Base-by-base conservation (phyloP, 169 alveolate genomes). In the Fabrea salina region DNA sequence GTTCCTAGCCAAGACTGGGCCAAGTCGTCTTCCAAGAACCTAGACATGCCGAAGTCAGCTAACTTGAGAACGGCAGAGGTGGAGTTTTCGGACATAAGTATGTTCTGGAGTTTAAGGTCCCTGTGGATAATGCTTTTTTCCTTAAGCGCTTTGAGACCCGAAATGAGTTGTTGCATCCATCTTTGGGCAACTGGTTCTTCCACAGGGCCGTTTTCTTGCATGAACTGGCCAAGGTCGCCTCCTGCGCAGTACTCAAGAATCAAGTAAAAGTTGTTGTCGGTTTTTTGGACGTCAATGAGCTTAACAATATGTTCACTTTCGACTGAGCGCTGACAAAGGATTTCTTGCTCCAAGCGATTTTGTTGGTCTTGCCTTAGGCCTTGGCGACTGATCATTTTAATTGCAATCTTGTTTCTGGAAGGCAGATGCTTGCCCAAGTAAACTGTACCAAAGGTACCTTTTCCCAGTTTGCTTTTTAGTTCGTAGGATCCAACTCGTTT, bases 41-140 rank as follows among this genome's bases (percentile, higher is more conserved):
- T 81, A 35, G 93, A 89, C 75, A 89, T 82, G 2, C 95, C 95
- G 56, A 91, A 91, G 58, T 91, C 95, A 47, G 92, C 90, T 44
- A 87, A 78, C 71, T 91, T 91, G 25, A 85, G 22, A 13, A 43
- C 54, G 30, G 86, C 87, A 8, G 64, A 41, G 4, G 64, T 72
- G 33, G 82, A 41, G n/a, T 79, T 66, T 30, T 80, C 92, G 25
- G 90, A 40, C 39, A 90, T 19, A 51, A 90, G 74, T 33, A 90
- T 87, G 80, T 90, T 90, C 54, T 81, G 82, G 11, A 89, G 89
- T 40, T 90, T 90, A 22, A 90, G 61, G 61, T 90, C 95, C 39
- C 95, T 56, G 59, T 90, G 95, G 11, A 90, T 74, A 27, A 85
- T 87, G 51, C 78, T 80, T 47, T 84, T 76, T 51, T 82, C 49